Evolutionary conservation across 192 early-diverging fungal genomes (phyloP).

Genomic region (Backusella macrospora): DNA sequence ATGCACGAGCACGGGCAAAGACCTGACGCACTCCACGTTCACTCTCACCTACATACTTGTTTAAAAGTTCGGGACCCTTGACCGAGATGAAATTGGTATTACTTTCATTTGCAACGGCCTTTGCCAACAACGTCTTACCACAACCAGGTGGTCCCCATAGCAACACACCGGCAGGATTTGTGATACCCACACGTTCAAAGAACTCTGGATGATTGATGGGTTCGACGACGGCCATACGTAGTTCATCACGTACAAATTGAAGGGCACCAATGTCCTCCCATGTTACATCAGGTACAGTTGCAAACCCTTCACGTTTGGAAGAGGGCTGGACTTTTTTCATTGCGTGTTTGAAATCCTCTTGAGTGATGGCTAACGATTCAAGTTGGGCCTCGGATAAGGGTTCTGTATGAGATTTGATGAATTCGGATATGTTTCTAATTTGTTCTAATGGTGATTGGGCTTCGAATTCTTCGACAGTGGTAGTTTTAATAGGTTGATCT

Average conservation of each 20-base stretch:
- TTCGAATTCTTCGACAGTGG: constrained; percentile 36
- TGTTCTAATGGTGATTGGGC: constrained; percentile 47
- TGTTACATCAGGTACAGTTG: constrained; percentile 92
- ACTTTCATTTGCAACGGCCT: constrained; percentile 97
- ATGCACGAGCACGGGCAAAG: constrained; percentile 90
- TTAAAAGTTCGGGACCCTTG: constrained; percentile 96
- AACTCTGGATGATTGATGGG: constrained; percentile 90
- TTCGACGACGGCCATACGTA: constrained; percentile 95
- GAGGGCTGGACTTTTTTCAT: constrained; percentile 93
- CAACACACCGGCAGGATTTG: constrained; percentile 88
- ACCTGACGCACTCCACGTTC: constrained; percentile 95
- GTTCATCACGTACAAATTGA: constrained; percentile 80
- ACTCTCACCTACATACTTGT: constrained; percentile 99
- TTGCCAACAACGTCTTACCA: constrained; percentile 96
- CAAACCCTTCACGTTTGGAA: constrained; percentile 98
- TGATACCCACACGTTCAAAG: constrained; percentile 90
- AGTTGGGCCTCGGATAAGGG: constrained; percentile 83
- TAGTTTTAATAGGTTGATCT: constrained; percentile 30
- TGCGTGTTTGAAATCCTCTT: constrained; percentile 85
- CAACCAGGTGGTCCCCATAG: constrained; percentile 98
- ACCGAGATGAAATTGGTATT: constrained; percentile 98
- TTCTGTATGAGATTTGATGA: constrained; percentile 70
- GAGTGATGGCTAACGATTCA: constrained; percentile 77
- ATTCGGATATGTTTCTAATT: constrained; percentile 69
- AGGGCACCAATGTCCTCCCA: constrained; percentile 98